phyloP scores from a whole-genome alignment of 441 rosid genomes.

The Geranium incanum region DNA sequence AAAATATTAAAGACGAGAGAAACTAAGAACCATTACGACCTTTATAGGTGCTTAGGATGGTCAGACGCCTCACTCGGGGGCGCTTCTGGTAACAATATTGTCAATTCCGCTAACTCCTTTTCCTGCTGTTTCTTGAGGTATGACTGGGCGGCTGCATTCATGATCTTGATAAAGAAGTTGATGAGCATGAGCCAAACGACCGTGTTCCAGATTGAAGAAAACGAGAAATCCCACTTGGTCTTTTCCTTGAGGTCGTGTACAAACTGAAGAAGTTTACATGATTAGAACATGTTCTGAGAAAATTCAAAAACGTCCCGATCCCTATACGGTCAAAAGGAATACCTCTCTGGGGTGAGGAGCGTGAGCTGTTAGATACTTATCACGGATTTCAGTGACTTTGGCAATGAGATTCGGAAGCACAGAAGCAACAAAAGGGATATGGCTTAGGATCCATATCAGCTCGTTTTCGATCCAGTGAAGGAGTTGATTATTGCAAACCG shows the following conservation, averaged over 20 bases:
- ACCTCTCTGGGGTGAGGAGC: conserved; percentile 47
- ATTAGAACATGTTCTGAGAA: background rate
- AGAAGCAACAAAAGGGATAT: conserved; percentile 65
- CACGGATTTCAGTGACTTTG: conserved; percentile 56
- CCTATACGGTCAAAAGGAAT: background rate
- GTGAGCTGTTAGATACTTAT: conserved; percentile 51
- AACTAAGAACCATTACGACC: background rate
- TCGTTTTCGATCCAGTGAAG: conserved; percentile 93
- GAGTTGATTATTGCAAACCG: conserved; percentile 83
- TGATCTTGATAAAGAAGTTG: conserved; percentile 81
- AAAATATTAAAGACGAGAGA: background rate
- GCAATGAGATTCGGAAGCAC: conserved; percentile 43
- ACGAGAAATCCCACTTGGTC: conserved; percentile 67
- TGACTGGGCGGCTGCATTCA: conserved; percentile 70
- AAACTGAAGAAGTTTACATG: background rate
- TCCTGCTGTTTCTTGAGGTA: conserved; percentile 74
- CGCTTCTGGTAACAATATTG: conserved; percentile 14
- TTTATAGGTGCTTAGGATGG: background rate
- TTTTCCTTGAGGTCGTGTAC: conserved; percentile 37
- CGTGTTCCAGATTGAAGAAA: conserved; percentile 78
- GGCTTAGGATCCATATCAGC: conserved; percentile 63
- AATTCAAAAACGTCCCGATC: background rate
- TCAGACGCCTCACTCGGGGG: conserved; percentile 27
- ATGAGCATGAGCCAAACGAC: conserved; percentile 93
- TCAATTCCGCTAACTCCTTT: conserved; percentile 36